These are phyloP conservation scores for Dichomitus squalens DNA, from an alignment of 1,284 basidiomycete genomes.

Conservation along the genomic window DNA sequence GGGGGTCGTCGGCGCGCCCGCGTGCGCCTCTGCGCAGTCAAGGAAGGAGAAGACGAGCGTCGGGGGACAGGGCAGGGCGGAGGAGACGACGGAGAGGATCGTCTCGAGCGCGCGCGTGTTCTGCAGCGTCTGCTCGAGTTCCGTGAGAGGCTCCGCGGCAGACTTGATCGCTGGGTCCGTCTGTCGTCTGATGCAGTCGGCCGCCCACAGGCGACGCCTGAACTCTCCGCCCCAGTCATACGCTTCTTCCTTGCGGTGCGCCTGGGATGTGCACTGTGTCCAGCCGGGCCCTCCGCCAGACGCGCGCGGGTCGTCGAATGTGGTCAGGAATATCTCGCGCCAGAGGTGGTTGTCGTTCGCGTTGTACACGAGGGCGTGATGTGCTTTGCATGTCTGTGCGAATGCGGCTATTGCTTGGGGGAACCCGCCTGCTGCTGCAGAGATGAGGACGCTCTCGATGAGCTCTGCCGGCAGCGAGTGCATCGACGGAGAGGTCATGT, in stretches of 20 bases:
- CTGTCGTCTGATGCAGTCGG: constrained; percentile 22
- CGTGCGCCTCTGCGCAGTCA: neutral
- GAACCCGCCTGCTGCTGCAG: constrained; percentile 33
- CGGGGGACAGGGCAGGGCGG: constrained; percentile 34
- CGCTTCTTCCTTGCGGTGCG: neutral
- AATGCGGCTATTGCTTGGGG: constrained; percentile 43
- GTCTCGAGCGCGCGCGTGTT: constrained; percentile 25
- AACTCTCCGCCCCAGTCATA: constrained; percentile 32
- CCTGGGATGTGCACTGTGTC: neutral
- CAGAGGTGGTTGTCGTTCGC: constrained; percentile 51
- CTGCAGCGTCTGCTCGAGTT: neutral
- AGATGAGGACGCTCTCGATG: constrained; percentile 45
- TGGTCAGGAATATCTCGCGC: constrained; percentile 51
- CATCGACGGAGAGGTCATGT: constrained; percentile 13
- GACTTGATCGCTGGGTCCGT: constrained; percentile 9
- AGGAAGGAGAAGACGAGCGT: constrained; percentile 27
- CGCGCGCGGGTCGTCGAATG: constrained; percentile 51
- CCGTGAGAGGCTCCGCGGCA: neutral
- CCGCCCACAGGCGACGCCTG: constrained; percentile 28
- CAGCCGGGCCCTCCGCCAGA: constrained; percentile 18
- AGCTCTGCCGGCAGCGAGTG: constrained; percentile 41
- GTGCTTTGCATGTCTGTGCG: constrained; percentile 44
- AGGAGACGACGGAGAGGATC: constrained; percentile 36
- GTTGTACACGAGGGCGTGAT: constrained; percentile 44
- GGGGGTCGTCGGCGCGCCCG: neutral